Conservation (phyloP, 495 filamentous ascomycete species). For the Penicillium robsamsonii region DNA sequence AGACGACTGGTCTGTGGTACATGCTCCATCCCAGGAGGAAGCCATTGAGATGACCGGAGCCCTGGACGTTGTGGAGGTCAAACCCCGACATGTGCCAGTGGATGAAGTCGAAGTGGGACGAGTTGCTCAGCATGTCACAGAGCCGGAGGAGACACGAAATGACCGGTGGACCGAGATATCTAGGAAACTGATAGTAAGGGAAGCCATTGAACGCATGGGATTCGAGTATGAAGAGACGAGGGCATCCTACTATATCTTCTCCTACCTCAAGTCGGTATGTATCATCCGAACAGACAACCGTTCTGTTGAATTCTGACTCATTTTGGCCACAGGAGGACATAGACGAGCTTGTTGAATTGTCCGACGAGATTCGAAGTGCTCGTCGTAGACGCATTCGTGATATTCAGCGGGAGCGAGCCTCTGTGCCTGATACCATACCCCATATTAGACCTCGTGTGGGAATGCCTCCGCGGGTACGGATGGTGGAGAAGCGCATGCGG, state of each 20-base stretch:
- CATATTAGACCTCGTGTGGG: not conserved
- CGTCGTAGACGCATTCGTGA: constrained; percentile 76
- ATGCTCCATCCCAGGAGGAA: constrained; percentile 17
- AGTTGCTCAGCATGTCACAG: constrained; percentile 42
- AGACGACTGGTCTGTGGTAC: constrained; percentile 27
- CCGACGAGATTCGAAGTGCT: constrained; percentile 74
- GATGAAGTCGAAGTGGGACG: constrained; percentile 28
- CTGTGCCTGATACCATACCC: constrained; percentile 9
- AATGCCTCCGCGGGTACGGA: constrained; percentile 19
- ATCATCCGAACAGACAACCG: constrained; percentile 1
- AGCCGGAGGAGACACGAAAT: constrained; percentile 44
- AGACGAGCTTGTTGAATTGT: constrained; percentile 71
- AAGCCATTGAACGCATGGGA: constrained; percentile 80
- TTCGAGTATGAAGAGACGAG: constrained; percentile 94
- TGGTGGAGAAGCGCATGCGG: constrained; percentile 12
- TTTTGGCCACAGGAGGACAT: constrained; percentile 72
- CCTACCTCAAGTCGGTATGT: constrained; percentile 85
- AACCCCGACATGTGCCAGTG: constrained; percentile 22
- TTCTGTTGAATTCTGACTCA: constrained; percentile 3
- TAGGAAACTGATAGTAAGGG: constrained; percentile 82
- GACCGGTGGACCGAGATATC: constrained; percentile 97
- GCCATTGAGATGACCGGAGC: constrained; percentile 24
- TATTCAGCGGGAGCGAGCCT: constrained; percentile 72
- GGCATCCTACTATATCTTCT: constrained; percentile 86
- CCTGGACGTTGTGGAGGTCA: constrained; percentile 23